A percentile compares a stretch with the other conserved stretches of the same genome.
phyloP scores from a whole-genome alignment of 2,329 filamentous ascomycete species.

The Diaporthe citrichinensis region DNA sequence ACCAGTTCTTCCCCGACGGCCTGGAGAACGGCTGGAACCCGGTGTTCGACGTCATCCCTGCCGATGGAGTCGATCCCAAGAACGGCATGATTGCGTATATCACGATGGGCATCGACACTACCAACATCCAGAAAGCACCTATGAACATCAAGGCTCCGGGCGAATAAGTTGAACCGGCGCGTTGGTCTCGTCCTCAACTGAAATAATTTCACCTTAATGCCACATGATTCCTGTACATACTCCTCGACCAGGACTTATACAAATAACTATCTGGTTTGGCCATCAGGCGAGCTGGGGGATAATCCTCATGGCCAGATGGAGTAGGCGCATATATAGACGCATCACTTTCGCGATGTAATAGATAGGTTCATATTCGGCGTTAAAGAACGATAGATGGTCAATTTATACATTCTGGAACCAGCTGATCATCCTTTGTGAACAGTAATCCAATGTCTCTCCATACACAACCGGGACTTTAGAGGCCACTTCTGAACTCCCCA shows the following conservation, averaged over 20 bases:
- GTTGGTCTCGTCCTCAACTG: no score
- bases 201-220: neutral
- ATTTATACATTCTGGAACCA: no score
- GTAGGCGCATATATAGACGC: neutral
- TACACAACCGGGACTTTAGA: neutral
- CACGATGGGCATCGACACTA: slow-evolving; percentile 34
- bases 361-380: neutral
- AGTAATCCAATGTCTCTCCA: neutral
- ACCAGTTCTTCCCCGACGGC: slow-evolving; percentile 18
- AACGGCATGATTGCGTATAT: slow-evolving; percentile 40
- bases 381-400: neutral
- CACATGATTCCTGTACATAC: neutral
- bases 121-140: slow-evolving; percentile 10
- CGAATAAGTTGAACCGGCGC: neutral
- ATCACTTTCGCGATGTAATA: neutral
- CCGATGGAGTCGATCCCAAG: slow-evolving; percentile 29
- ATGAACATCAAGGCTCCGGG: slow-evolving; percentile 22
- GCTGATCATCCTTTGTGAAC: neutral
- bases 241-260: neutral
- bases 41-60: slow-evolving; percentile 22
- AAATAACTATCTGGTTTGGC: no score
- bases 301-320: no score
- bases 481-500: neutral
- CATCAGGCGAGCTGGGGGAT: neutral
- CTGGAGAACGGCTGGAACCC: slow-evolving; percentile 28